Evolutionary conservation across 2,329 filamentous ascomycete genomes (phyloP).

Genomic region (Stagonosporopsis tanaceti): DNA sequence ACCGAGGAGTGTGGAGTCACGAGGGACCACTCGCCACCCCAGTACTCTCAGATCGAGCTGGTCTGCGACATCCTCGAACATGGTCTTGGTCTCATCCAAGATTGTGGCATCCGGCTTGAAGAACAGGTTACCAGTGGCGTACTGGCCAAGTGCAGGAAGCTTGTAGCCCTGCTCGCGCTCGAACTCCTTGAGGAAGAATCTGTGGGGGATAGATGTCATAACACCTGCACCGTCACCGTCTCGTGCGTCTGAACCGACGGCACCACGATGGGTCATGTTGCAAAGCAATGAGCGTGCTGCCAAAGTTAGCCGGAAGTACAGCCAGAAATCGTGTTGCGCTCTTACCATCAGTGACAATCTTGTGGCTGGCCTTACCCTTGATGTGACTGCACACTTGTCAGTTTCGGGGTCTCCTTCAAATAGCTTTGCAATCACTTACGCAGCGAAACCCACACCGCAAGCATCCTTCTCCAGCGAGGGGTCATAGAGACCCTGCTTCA

Average conservation of each 20-base stretch:
- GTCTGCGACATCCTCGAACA: slow-evolving; percentile 93
- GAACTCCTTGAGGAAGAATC: slow-evolving; percentile 99
- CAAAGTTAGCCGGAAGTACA: slow-evolving; percentile 32
- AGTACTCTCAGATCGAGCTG: slow-evolving; percentile 87
- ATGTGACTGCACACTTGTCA: slow-evolving; percentile 74
- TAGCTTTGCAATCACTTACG: slow-evolving; percentile 65
- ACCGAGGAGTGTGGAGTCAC: slow-evolving; percentile 90
- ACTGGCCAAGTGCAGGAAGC: slow-evolving; percentile 87
- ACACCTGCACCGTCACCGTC: slow-evolving; percentile 98
- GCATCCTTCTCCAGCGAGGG: slow-evolving; percentile 97
- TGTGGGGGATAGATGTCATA: slow-evolving; percentile 98
- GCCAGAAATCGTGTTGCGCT: background rate
- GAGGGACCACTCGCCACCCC: slow-evolving; percentile 94
- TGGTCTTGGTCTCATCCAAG: slow-evolving; percentile 86
- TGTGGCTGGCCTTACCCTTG: slow-evolving; percentile 96
- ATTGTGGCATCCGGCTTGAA: slow-evolving; percentile 96
- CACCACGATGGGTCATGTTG: slow-evolving; percentile 99
- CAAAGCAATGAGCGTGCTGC: slow-evolving; percentile 90
- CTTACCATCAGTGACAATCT: slow-evolving; percentile 97
- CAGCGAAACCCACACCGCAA: slow-evolving; percentile 98
- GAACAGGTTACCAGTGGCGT: slow-evolving; percentile 96
- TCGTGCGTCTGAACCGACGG: slow-evolving; percentile 95
- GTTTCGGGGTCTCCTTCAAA: slow-evolving; percentile 11
- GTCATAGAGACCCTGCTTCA: slow-evolving; percentile 99
- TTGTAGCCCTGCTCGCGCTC: slow-evolving; percentile 87